Conservation (phyloP, 2,329 filamentous ascomycete species). For the Phialophora chinensis region DNA sequence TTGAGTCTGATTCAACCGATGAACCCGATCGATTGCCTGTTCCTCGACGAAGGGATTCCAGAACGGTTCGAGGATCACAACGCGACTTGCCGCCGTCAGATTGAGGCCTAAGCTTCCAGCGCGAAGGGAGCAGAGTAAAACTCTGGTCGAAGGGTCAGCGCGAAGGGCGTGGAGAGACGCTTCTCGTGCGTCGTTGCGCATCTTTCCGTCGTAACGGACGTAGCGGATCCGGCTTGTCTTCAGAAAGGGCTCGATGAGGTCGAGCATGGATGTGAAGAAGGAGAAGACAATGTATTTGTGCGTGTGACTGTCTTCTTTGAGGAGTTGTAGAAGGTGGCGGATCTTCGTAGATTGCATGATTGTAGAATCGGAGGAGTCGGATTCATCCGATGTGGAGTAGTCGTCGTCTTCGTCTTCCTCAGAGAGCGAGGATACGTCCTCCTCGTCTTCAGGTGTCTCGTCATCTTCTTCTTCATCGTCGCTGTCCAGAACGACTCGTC, state of each 20-base stretch:
- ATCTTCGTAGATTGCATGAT: slow-evolving; percentile 81
- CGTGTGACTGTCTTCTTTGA: slow-evolving; percentile 75
- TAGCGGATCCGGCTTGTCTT: slow-evolving; percentile 74
- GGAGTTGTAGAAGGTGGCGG: slow-evolving; percentile 78
- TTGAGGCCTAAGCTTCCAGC: slow-evolving; percentile 94
- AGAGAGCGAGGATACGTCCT: slow-evolving; percentile 49
- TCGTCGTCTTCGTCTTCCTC: slow-evolving; percentile 42
- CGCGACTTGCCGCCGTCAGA: slow-evolving; percentile 87
- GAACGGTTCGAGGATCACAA: slow-evolving; percentile 95
- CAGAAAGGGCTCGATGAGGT: slow-evolving; percentile 92
- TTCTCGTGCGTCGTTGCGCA: slow-evolving; percentile 92
- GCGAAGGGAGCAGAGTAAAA: slow-evolving; percentile 90
- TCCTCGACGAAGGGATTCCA: slow-evolving; percentile 99
- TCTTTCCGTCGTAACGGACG: slow-evolving; percentile 90
- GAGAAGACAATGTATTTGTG: slow-evolving; percentile 99
- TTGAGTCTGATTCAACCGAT: slow-evolving; percentile 94
- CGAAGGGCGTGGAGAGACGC: slow-evolving; percentile 79
- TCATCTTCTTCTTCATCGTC: slow-evolving; percentile 71
- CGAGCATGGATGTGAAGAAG: slow-evolving; percentile 97
- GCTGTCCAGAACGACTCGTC: slow-evolving; percentile 57
- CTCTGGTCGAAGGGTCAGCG: slow-evolving; percentile 73
- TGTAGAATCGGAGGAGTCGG: slow-evolving; percentile 54
- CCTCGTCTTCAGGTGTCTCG: slow-evolving; percentile 70
- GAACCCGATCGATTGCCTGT: slow-evolving; percentile 97
- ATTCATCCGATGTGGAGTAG: slow-evolving; percentile 54